phyloP scores from a whole-genome alignment of 2,329 filamentous ascomycete genomes.

The Graphilbum sp. region DNA sequence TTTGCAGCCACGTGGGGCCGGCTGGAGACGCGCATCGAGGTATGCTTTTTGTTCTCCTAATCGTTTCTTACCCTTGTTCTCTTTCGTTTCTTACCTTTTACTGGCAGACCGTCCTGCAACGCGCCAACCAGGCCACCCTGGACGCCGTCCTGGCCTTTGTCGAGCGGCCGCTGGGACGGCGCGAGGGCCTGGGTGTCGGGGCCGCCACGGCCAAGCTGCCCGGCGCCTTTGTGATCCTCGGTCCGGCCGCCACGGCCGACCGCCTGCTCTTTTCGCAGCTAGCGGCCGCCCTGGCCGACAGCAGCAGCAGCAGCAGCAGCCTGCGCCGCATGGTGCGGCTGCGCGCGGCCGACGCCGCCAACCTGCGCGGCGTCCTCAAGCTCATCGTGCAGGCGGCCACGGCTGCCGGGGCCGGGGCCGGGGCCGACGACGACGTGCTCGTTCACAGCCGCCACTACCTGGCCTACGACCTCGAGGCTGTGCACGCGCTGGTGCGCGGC shows the following conservation, averaged over 20 bases:
- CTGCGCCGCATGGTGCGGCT: slow-evolving; percentile 47
- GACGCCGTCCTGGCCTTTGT: slow-evolving; percentile 42
- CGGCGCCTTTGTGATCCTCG: slow-evolving; percentile 58
- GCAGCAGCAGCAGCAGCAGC: slow-evolving; percentile 13
- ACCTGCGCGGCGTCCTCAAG: slow-evolving; percentile 57
- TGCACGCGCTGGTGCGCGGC: slow-evolving; percentile 38
- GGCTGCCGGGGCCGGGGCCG: too few relatives aligned
- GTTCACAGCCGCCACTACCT: slow-evolving; percentile 42
- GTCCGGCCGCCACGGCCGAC: slow-evolving; percentile 63
- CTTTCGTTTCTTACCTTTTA: background rate
- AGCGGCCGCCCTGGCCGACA: slow-evolving; percentile 31
- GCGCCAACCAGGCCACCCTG: slow-evolving; percentile 44
- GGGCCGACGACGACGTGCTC: too few relatives aligned
- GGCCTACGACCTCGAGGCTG: slow-evolving; percentile 62
- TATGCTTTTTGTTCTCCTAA: slow-evolving; percentile 12
- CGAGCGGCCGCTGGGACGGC: slow-evolving; percentile 15
- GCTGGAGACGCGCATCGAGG: slow-evolving; percentile 48
- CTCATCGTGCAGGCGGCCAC: slow-evolving; percentile 44
- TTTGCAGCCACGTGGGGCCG: slow-evolving; percentile 49
- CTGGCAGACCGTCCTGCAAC: slow-evolving; percentile 34
- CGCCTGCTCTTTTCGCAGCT: slow-evolving; percentile 57
- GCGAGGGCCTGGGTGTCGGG: too few relatives aligned
- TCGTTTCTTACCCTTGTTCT: too few relatives aligned
- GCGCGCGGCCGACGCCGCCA: slow-evolving; percentile 54
- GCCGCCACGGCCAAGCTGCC: slow-evolving; percentile 45